These are phyloP conservation scores for Ceratocystis smalleyi DNA, from an alignment of 2,329 filamentous ascomycete species.

Conservation along the genomic window DNA sequence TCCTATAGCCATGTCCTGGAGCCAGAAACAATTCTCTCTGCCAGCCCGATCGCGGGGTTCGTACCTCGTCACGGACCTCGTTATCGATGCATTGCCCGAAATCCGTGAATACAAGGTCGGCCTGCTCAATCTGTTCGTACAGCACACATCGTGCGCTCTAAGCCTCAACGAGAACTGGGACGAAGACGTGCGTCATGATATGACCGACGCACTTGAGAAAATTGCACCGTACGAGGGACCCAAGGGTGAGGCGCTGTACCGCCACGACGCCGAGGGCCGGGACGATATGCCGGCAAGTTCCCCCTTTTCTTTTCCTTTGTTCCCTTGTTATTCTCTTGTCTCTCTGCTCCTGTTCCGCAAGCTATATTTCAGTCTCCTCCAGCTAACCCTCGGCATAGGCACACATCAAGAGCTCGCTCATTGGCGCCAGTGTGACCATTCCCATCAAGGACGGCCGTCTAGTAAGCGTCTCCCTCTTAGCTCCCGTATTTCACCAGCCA, in stretches of 20 bases:
- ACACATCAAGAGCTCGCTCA: constrained; percentile 80
- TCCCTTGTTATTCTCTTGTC: constrained; percentile 3
- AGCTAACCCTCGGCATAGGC: constrained; percentile 36
- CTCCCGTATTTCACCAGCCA: background rate
- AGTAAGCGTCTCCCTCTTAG: constrained; percentile 27
- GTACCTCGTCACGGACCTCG: constrained; percentile 73
- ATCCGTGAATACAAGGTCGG: constrained; percentile 71
- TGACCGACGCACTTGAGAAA: constrained; percentile 84
- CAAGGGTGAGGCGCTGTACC: constrained; percentile 59
- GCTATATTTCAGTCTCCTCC: background rate
- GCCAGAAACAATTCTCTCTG: constrained; percentile 71
- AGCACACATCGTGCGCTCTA: constrained; percentile 86
- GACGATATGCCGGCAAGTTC: constrained; percentile 78
- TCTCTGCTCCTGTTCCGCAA: background rate
- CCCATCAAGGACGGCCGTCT: constrained; percentile 78
- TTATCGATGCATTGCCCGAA: constrained; percentile 59
- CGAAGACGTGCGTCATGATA: constrained; percentile 70
- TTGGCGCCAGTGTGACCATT: constrained; percentile 79
- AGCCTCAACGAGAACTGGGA: constrained; percentile 89
- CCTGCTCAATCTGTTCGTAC: constrained; percentile 75
- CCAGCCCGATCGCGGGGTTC: constrained; percentile 63
- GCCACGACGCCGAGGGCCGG: constrained; percentile 70
- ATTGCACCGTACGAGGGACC: constrained; percentile 67
- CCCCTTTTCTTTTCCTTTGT: background rate
- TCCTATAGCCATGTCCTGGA: constrained; percentile 48